Percentiles rank a stretch among this genome's conserved stretches.
Conservation (phyloP, 2,329 filamentous ascomycete genomes). For the Chaetomium sp. region DNA sequence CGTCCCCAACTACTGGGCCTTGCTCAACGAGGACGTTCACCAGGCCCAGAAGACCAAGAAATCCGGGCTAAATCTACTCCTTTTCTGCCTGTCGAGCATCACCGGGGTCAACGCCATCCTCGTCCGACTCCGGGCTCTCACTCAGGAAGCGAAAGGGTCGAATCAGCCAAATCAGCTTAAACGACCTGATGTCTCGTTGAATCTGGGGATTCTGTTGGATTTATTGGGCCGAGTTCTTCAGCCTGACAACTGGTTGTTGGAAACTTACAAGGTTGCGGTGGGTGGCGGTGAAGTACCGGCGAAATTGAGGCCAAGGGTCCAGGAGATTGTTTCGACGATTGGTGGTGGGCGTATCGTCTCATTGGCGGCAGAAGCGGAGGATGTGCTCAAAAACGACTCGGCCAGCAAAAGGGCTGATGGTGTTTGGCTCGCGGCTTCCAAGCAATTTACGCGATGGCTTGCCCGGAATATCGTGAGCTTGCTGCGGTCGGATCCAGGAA, state of each 20-base stretch:
- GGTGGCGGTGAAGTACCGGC: conserved; percentile 11
- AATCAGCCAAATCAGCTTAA: conserved; percentile 29
- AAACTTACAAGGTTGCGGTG: conserved; percentile 33
- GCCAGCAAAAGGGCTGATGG: conserved; percentile 19
- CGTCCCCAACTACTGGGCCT: conserved; percentile 74
- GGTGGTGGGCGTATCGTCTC: conserved; percentile 46
- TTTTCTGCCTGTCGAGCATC: conserved; percentile 63
- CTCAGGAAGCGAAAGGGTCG: conserved; percentile 42
- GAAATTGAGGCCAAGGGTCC: conserved; percentile 31
- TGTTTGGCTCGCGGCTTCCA: conserved; percentile 59
- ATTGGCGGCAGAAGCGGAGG: conserved; percentile 49
- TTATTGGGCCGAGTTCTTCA: conserved; percentile 38
- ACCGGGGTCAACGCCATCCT: conserved; percentile 72
- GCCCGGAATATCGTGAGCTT: conserved; percentile 54
- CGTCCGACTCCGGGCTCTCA: conserved; percentile 58
- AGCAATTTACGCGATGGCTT: conserved; percentile 64
- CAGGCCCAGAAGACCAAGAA: conserved; percentile 23
- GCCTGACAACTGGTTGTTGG: conserved; percentile 31
- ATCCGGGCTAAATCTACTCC: conserved; percentile 44
- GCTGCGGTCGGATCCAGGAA: conserved; percentile 26
- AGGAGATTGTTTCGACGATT: conserved; percentile 41
- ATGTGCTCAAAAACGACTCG: conserved; percentile 36
- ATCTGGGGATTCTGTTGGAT: conserved; percentile 39
- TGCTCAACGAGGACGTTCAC: conserved; percentile 44
- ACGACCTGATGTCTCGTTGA: conserved; percentile 37